phyloP scores from a whole-genome alignment of 345 rosid genomes.

The Xanthoceras sorbifolium region DNA sequence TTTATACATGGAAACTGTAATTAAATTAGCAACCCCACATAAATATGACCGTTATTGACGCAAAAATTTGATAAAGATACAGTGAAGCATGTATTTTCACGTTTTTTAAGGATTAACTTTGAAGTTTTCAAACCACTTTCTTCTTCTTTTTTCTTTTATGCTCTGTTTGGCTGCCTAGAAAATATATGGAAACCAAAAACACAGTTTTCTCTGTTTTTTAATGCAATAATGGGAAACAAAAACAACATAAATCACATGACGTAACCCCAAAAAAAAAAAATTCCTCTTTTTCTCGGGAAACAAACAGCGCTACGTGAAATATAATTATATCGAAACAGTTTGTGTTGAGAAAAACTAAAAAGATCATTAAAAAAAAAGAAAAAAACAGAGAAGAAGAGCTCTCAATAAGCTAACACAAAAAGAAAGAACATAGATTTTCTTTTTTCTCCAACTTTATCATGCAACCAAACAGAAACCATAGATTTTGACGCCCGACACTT shows the following conservation, averaged over 20 bases:
- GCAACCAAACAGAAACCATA: conserved; percentile 14
- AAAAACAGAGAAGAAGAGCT: no score
- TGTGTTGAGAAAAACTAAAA: no score
- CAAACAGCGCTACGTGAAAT: background rate
- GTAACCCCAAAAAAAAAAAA: no score
- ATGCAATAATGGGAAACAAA: no score
- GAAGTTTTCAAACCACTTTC: conserved; percentile 15
- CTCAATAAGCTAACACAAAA: no score
- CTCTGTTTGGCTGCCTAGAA: conserved; percentile 21
- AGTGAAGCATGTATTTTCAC: background rate
- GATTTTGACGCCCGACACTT: no score
- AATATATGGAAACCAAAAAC: background rate
- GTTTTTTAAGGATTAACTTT: background rate
- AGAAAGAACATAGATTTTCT: background rate
- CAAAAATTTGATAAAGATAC: background rate
- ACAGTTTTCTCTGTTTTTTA: no score
- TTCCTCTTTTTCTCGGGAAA: conserved; percentile 1
- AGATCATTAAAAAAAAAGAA: no score
- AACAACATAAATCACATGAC: background rate
- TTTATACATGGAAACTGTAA: background rate
- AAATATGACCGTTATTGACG: background rate
- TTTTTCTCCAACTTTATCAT: conserved; percentile 16
- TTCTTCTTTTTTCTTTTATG: background rate
- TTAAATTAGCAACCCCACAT: background rate
- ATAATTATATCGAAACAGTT: no score